These are phyloP conservation scores for Tanacetum coccineum DNA, from an alignment of 129 eudicot species.

Conservation along the genomic window DNA sequence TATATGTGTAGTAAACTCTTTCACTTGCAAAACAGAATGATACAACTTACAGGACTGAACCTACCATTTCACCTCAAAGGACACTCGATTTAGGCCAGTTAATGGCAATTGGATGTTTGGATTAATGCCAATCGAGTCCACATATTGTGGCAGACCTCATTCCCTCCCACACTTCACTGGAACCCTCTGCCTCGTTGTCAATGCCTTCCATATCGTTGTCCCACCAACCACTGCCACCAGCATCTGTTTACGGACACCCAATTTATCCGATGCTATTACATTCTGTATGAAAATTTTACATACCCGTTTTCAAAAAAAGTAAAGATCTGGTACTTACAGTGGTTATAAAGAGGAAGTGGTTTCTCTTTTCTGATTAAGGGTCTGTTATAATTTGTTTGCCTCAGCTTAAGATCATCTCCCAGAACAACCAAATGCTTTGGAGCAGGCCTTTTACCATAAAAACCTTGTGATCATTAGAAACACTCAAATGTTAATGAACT, in stretches of 20 bases:
- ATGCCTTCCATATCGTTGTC: conserved; percentile 85
- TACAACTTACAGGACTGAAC: no score
- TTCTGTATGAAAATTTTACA: background rate
- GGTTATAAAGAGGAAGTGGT: conserved; percentile 54
- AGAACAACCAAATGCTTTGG: conserved; percentile 65
- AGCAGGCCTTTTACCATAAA: conserved; percentile 29
- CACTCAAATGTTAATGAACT: conserved; percentile 14
- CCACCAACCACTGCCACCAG: conserved; percentile 95
- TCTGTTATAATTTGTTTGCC: conserved; percentile 24
- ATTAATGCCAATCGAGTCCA: conserved; percentile 79
- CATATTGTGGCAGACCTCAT: conserved; percentile 83
- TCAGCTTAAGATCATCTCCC: conserved; percentile 55
- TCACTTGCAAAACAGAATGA: no score
- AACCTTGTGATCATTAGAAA: conserved; percentile 30
- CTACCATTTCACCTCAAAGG: no score
- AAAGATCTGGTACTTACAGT: conserved; percentile 46
- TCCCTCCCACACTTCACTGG: conserved; percentile 86
- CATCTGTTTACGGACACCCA: conserved; percentile 47
- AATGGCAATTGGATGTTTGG: conserved; percentile 1
- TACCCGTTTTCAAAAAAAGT: background rate
- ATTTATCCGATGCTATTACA: background rate
- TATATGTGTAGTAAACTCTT: no score
- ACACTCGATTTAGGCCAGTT: no score
- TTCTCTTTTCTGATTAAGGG: conserved; percentile 31
- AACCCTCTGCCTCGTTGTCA: conserved; percentile 81